Conservation (phyloP, 1,284 basidiomycete species). For the Coniferiporia sulphurascens region DNA sequence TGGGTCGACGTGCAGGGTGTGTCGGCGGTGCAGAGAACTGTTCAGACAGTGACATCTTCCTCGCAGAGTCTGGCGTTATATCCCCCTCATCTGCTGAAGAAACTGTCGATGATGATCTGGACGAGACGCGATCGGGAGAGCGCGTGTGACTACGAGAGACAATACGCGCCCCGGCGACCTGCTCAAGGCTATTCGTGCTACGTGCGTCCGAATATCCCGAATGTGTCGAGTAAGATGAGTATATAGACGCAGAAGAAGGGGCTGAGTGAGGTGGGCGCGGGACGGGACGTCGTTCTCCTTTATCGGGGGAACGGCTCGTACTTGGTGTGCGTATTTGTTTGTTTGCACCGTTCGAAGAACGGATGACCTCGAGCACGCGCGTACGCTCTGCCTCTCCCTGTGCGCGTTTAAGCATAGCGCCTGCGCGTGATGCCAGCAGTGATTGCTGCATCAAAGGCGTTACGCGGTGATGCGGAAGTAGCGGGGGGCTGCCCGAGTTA, state of each 20-base stretch:
- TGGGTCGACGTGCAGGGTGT: conserved; percentile 52
- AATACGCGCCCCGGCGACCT: conserved; percentile 34
- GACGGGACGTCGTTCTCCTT: conserved; percentile 24
- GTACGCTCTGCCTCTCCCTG: conserved; percentile 64
- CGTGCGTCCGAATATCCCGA: conserved; percentile 27
- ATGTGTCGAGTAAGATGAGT: background rate
- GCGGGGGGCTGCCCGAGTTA: conserved; percentile 21
- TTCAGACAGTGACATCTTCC: conserved; percentile 23
- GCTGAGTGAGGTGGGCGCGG: conserved; percentile 30
- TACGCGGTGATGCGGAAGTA: conserved; percentile 18
- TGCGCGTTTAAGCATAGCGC: conserved; percentile 59
- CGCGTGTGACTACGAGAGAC: conserved; percentile 23
- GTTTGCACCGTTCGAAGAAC: conserved; percentile 1
- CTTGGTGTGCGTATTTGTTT: conserved; percentile 1
- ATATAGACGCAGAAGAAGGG: conserved; percentile 28
- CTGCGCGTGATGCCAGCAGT: conserved; percentile 63
- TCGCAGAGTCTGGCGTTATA: too few relatives aligned
- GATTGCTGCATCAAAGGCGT: conserved; percentile 59
- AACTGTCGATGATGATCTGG: conserved; percentile 2
- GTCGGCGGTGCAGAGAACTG: conserved; percentile 41
- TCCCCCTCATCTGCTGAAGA: conserved; percentile 17
- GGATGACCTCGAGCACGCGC: conserved; percentile 61
- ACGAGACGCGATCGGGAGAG: conserved; percentile 8
- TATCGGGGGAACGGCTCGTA: conserved; percentile 13
- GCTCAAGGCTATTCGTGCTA: conserved; percentile 32